These are phyloP conservation scores for Elaphomyces granulatus DNA, from an alignment of 495 filamentous ascomycete species.

Conservation along the genomic window DNA sequence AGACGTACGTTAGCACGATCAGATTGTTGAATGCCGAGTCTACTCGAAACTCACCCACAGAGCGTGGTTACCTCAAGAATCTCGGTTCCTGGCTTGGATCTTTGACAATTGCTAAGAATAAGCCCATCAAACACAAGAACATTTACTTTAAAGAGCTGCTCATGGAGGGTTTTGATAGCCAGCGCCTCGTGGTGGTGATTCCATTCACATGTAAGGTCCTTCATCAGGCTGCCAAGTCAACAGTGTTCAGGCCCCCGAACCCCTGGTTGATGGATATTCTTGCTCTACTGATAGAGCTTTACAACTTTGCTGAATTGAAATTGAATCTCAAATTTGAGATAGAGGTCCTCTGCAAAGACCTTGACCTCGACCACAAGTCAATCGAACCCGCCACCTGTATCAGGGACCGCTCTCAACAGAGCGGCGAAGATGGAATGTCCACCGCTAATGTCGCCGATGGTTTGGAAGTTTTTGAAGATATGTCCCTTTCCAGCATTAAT, in stretches of 20 bases:
- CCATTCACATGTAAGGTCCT: constrained; percentile 96
- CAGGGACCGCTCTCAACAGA: constrained; percentile 44
- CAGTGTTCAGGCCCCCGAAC: constrained; percentile 85
- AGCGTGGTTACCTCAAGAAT: constrained; percentile 81
- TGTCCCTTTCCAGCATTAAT: constrained; percentile 57
- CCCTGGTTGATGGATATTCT: constrained; percentile 96
- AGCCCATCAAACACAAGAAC: constrained; percentile 91
- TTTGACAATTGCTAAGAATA: constrained; percentile 83
- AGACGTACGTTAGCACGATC: constrained; percentile 77
- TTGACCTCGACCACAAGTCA: constrained; percentile 74
- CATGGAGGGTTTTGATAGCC: constrained; percentile 79
- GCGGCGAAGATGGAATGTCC: constrained; percentile 43
- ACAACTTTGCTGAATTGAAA: constrained; percentile 83
- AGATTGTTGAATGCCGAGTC: constrained; percentile 78
- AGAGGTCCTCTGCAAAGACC: constrained; percentile 84
- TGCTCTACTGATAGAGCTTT: constrained; percentile 74
- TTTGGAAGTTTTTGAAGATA: constrained; percentile 62
- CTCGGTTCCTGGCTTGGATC: constrained; percentile 86
- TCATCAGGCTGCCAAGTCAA: constrained; percentile 66
- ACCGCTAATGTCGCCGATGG: constrained; percentile 45
- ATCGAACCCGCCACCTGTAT: constrained; percentile 76
- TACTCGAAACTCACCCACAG: constrained; percentile 62
- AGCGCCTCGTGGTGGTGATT: constrained; percentile 78
- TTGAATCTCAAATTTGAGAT: constrained; percentile 97
- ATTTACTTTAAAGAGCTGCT: constrained; percentile 94